phyloP scores from a whole-genome alignment of 768 basidiomycete genomes.

The Tylopilus intermedius region DNA sequence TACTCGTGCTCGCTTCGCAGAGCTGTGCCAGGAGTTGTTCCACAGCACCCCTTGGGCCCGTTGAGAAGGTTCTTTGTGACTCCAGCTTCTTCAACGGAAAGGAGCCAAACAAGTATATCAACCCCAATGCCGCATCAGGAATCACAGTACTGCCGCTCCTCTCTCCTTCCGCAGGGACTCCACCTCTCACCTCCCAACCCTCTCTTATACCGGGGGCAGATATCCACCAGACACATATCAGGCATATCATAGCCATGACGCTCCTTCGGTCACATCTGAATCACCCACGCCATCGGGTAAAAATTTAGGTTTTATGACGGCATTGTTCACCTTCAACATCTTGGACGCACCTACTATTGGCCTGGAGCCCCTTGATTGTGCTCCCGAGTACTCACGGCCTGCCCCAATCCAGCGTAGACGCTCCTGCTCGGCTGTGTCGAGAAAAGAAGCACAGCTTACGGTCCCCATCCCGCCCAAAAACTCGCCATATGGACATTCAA shows the following conservation, averaged over 20 bases:
- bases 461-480: conserved; percentile 23
- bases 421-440: conserved; percentile 32
- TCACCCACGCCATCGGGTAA: conserved; percentile 8
- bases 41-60: conserved; percentile 85
- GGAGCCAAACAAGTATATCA: conserved; percentile 97
- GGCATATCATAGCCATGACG: conserved; percentile 16
- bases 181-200: conserved; percentile 28
- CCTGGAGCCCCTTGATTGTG: conserved; percentile 7
- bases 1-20: conserved; percentile 97
- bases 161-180: conserved; percentile 29
- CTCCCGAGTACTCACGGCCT: conserved; percentile 9
- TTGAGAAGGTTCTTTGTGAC: conserved; percentile 97
- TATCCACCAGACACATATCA: conserved; percentile 33
- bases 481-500: conserved; percentile 31
- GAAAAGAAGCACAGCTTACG: conserved; percentile 27
- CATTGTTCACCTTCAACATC: conserved; percentile 21
- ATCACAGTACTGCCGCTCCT: conserved; percentile 19
- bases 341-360: conserved; percentile 7
- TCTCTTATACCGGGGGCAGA: conserved; percentile 29
- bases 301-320: conserved; percentile 11
- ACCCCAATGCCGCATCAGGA: conserved; percentile 65
- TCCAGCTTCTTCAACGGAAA: conserved; percentile 99
- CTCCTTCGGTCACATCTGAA: conserved; percentile 3
- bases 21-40: conserved; percentile 94
- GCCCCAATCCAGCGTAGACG: conserved; percentile 30